Base-by-base conservation (phyloP, 1,284 basidiomycete genomes). In the Neonothopanus nambi region DNA sequence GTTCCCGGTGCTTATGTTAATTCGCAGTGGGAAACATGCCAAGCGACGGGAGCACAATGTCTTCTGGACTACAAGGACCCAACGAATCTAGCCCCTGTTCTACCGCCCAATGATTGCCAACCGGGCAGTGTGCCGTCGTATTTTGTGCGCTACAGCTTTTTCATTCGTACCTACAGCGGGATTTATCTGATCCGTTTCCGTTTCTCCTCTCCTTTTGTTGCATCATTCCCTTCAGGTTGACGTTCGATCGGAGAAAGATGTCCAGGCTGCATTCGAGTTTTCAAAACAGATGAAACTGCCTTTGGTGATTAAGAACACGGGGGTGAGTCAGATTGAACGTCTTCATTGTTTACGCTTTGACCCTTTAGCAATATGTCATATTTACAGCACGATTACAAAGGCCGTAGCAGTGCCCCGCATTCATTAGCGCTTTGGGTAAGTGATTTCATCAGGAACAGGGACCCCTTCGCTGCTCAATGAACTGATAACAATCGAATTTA, bases 261-360 rank as follows among this genome's bases (percentile, higher is more conserved):
- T 80, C 2, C 59, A 62, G 8, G 69, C 70, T 5, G 76, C 75
- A 1, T 76, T 76, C 43, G 59, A 53, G 3, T 80, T 80, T 57
- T 66, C 73, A 3, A 69, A 63, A 55, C 57, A 61, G 26, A 72
- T 71, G 1, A 61, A 65, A 13, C 63, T 78, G 9, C 76, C 74
- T 5, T 57, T 81, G 18, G 72, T 75, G 3, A 66, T 81, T 20
- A 78, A 79, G 57, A 81, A 81, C 59, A 77, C 77, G 11, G 79
- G 78, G 20, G 77, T 77, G 55, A 60, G 72, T 62, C 23, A 5
- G 21, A 42, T 55, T 33, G 30, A 33, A 8, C 3, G 9, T 13
- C 18, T 49, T 21, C 21, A 24, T 13, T 13, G 20, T 23, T 51
- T 38, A 21, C 28, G 9, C 18, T 26, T 2, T 44, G 28, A 51